Conservation (phyloP, 2,329 filamentous ascomycete species). For the Bimuria novae-zelandiae region DNA sequence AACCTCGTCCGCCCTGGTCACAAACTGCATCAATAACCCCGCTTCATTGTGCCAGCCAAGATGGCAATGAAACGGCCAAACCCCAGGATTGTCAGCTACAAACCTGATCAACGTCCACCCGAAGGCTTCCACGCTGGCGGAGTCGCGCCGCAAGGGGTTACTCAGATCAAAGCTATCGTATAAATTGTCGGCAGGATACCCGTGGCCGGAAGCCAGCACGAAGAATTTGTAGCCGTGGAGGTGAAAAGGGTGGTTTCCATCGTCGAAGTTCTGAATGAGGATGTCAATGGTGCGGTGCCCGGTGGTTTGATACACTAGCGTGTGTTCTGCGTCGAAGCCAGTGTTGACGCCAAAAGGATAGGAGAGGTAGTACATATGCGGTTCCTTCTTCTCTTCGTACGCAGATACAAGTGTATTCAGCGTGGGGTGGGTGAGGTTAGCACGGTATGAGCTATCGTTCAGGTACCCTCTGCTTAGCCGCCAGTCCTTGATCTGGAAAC, state of each 20-base stretch:
- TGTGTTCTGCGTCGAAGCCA: slow-evolving; percentile 30
- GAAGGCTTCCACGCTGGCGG: slow-evolving; percentile 65
- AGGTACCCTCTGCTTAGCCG: slow-evolving; percentile 63
- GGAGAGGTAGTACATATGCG: slow-evolving; percentile 23
- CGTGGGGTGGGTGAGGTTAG: slow-evolving; percentile 54
- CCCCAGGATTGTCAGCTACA: slow-evolving; percentile 67
- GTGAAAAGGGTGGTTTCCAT: slow-evolving; percentile 55
- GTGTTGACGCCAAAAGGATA: slow-evolving; percentile 24
- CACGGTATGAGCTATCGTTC: slow-evolving; percentile 60
- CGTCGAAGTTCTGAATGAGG: slow-evolving; percentile 41
- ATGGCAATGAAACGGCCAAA: slow-evolving; percentile 71
- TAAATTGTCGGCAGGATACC: slow-evolving; percentile 24
- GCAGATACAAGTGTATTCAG: slow-evolving; percentile 58
- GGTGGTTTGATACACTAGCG: slow-evolving; percentile 46
- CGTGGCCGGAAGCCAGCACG: slow-evolving; percentile 52
- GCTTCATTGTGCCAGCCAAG: slow-evolving; percentile 64
- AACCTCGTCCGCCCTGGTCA: slow-evolving; percentile 56
- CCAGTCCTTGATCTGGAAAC: slow-evolving; percentile 64
- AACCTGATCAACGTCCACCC: slow-evolving; percentile 69
- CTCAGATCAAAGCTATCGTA: slow-evolving; percentile 37
- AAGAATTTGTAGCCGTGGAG: slow-evolving; percentile 69
- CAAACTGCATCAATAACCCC: slow-evolving; percentile 60
- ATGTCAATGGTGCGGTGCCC: slow-evolving; percentile 44
- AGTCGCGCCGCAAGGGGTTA: slow-evolving; percentile 67
- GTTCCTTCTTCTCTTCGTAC: slow-evolving; percentile 35